Evolutionary conservation across 768 basidiomycete genomes (phyloP), one percentile per base, ranked within the genome.

Genomic region (Hypholoma fasciculare): DNA sequence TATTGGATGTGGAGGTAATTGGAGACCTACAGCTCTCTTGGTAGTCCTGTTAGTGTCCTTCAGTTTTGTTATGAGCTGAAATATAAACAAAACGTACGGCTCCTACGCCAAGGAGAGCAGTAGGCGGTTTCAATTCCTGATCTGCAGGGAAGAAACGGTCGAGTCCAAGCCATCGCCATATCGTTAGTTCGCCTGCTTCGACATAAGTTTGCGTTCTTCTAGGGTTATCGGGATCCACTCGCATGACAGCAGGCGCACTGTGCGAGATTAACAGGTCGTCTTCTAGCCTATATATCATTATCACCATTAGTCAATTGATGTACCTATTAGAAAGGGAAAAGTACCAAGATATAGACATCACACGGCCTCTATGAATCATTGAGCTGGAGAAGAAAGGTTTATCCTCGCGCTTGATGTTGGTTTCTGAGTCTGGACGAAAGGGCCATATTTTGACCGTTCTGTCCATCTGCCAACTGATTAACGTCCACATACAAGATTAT

Each of bases 361-460:
- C 80, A 8, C 85, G 77, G 14, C 87, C 82, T 62, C 82, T 84
- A 63, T 92, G 90, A 12, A 93, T 76, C 30, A 77, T 73, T 26
- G 81, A 77, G 42, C 83, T 88, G 62, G 85, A 88, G 66, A 91
- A 92, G 2, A 93, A 67, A 0, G 91, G 90, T 59, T 91, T 92
- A 59, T 92, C 90, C 67, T 88, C 86, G 36, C 88, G 78, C 49
- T 75, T 72, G 50, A 86, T 72, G 9, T 58, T 59, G n/a, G 76
- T 69, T 2, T 60, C 53, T 17, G 74, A 67, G 36, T 70, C 73
- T 2, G 69, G 71, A 23, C 82, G 79, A 17, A 88, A 70, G 47
- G 78, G 74, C 91, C 91, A 93, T 6, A 93, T 89, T 70, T 92
- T 92, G 36, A 91, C 82, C 2, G 78, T 73, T 57, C 89, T 81